phyloP scores from a whole-genome alignment of 2,329 filamentous ascomycete species.

The Verticillium klebahnii region DNA sequence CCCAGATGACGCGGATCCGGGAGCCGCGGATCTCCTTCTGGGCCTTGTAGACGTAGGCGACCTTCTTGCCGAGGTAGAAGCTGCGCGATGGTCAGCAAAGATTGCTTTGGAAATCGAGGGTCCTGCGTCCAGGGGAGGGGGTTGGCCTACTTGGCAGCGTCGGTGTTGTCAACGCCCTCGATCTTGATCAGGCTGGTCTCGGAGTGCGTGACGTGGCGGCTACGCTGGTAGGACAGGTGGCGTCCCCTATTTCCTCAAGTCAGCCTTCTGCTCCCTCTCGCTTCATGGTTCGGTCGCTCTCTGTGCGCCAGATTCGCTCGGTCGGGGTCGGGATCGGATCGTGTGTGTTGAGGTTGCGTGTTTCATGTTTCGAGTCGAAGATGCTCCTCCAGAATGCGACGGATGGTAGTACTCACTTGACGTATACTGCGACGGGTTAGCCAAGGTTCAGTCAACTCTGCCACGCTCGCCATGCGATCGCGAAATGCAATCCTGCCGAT shows the following conservation, averaged over 20 bases:
- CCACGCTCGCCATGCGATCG: background rate
- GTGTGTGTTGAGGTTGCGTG: background rate
- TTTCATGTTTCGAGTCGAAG: background rate
- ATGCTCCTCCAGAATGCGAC: background rate
- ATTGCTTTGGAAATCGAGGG: background rate
- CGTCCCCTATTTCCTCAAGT: slow-evolving; percentile 65
- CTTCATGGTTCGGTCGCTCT: slow-evolving; percentile 9
- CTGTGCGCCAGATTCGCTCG: background rate
- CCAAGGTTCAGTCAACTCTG: slow-evolving; percentile 11
- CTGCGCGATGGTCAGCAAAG: slow-evolving; percentile 29
- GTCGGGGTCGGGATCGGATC: background rate
- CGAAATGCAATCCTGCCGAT: background rate
- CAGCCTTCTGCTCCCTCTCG: slow-evolving; percentile 14
- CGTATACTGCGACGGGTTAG: slow-evolving; percentile 64
- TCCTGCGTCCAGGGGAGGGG: background rate
- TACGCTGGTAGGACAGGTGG: slow-evolving; percentile 96
- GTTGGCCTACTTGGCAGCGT: slow-evolving; percentile 75
- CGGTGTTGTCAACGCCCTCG: slow-evolving; percentile 90
- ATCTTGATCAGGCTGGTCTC: slow-evolving; percentile 96
- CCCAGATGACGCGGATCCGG: slow-evolving; percentile 99
- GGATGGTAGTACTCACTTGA: slow-evolving; percentile 64
- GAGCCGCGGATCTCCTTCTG: slow-evolving; percentile 92
- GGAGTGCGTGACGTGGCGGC: slow-evolving; percentile 86
- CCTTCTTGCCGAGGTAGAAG: slow-evolving; percentile 99
- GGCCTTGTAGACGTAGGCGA: slow-evolving; percentile 97